These are phyloP conservation scores for Paramecium biaurelia DNA, from an alignment of 73 alveolate species.

Conservation along the genomic window DNA sequence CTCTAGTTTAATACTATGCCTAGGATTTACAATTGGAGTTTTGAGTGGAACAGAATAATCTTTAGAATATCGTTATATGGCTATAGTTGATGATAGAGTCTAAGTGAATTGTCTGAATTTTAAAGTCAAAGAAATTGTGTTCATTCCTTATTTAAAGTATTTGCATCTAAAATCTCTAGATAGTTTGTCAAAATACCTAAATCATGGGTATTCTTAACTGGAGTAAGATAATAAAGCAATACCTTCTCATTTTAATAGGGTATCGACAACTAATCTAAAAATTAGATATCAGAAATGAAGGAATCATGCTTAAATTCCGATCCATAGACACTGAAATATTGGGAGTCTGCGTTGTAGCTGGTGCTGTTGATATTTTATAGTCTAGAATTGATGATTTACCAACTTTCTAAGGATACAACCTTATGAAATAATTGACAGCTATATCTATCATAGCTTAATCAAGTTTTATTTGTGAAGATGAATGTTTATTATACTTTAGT, in stretches of 20 bases:
- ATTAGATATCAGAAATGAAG: neutral
- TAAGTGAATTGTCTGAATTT: neutral
- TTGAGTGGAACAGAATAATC: neutral
- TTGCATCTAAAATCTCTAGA: neutral
- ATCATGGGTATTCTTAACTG: conserved; percentile 6
- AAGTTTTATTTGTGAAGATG: neutral
- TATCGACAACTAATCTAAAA: neutral
- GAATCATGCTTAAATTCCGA: neutral
- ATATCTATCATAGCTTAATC: conserved; percentile 27
- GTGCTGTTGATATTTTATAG: neutral
- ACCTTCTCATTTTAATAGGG: neutral
- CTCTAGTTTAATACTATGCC: neutral
- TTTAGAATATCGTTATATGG: neutral
- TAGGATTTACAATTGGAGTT: conserved; percentile 31
- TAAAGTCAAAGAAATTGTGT: neutral
- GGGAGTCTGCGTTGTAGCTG: conserved; percentile 14
- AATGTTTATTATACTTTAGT: neutral
- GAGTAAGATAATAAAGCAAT: neutral
- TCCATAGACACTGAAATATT: neutral
- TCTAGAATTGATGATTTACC: neutral
- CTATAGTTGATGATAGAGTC: conserved; percentile 13
- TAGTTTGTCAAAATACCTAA: conserved; percentile 17
- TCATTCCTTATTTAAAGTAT: neutral
- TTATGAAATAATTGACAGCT: neutral
- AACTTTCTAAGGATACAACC: neutral